Evolutionary conservation across 148 eudicot genomes (phyloP).

Genomic region (Euryodendron excelsum): DNA sequence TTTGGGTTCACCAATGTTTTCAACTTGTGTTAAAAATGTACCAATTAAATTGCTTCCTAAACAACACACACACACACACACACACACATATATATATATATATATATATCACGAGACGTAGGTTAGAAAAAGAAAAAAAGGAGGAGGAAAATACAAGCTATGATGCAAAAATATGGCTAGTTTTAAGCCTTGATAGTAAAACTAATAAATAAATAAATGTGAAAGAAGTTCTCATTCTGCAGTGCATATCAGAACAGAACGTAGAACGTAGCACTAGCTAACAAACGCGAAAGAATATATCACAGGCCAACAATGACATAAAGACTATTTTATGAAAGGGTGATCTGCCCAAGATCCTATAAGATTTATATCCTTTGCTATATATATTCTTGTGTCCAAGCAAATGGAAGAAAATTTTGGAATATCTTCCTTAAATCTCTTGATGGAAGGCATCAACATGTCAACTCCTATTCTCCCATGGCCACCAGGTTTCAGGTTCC

Average conservation of each 20-base stretch:
- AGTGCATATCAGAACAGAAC: neutral
- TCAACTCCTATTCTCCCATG: constrained; percentile 21
- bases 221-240: neutral
- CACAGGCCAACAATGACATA: constrained; percentile 11
- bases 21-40: no score
- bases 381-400: neutral
- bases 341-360: constrained; percentile 9
- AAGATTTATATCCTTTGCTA: neutral
- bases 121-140: no score
- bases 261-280: neutral
- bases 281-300: no score
- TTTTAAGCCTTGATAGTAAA: neutral
- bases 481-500: constrained; percentile 31
- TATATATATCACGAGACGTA: no score
- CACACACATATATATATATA: no score
- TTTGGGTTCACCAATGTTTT: no score
- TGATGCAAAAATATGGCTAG: no score
- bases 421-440: neutral
- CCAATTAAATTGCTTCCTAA: no score
- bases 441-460: neutral
- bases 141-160: no score
- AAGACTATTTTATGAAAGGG: constrained; percentile 5
- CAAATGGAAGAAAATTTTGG: neutral
- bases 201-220: neutral
- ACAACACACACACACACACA: no score